Base-by-base conservation (phyloP, 192 early-diverging fungal species). In the Dissophora globulifera region DNA sequence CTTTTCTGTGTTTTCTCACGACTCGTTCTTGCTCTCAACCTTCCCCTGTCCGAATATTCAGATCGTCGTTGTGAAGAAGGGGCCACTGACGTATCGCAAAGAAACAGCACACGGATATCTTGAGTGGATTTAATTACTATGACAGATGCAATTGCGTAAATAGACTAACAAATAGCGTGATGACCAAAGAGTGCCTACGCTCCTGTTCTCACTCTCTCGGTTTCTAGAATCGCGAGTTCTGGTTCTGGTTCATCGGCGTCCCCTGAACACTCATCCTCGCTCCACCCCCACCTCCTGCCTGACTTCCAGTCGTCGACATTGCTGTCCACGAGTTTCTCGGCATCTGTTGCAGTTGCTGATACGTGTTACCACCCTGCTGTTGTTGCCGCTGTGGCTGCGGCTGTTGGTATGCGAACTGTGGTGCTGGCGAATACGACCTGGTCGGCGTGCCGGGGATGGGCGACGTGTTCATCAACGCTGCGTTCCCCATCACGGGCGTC, bases 341-440 rank as follows among this genome's bases (percentile, higher is more conserved):
- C 43, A 60, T 40, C 41, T 48, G 29, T 9, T 29, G 40, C 26
- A 50, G 40, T 5, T 50, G 31, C 33, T 62, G 62, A 12, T 42
- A 32, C n/a, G n/a, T n/a, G n/a, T n/a, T n/a, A n/a, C n/a, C n/a
- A n/a, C n/a, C n/a, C n/a, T n/a, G n/a, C n/a, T n/a, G n/a, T n/a
- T n/a, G n/a, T n/a, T n/a, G n/a, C 16, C 32, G 33, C 17, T 29
- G 32, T 35, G 41, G 45, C 43, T 75, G 62, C 47, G 50, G 56
- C 16, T 66, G 58, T 5, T 76, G 59, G 45, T 62, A 62, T 12
- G 59, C 51, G 19, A 49, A 60, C 50, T 75, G 70, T 1, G 70
- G 70, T 32, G 56, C 62, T 20, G 70, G 70, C 1, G 70, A 65
- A 25, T 65, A 75, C 12, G 69, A 74, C 35, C 69, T 31, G 6